Base-by-base conservation (phyloP, 2,329 filamentous ascomycete genomes). In the Ophiostoma piceae region DNA sequence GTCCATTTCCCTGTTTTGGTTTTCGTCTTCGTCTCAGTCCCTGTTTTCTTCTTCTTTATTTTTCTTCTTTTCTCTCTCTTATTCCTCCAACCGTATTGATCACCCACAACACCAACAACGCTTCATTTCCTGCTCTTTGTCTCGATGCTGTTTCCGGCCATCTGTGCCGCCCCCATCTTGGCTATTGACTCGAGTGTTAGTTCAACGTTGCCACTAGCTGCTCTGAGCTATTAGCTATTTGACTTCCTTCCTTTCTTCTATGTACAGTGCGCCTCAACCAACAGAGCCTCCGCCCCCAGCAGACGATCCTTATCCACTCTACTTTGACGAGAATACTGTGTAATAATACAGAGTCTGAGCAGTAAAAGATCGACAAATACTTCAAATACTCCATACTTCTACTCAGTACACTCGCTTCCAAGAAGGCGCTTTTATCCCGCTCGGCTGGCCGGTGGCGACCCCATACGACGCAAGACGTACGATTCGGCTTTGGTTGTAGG, bases 41-140 rank as follows among this genome's bases (percentile, higher is more conserved):
- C 57, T 62, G 26, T 32, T 60, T 26, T 62, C 26, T 11, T 26
- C 26, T 22, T n/a, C 32, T 11, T 29, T 14, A 9, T 29, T 29
- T 14, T 8, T 29, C 54, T 60, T 22, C 35, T 35, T 8, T 35
- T 35, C 35, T 35, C 35, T 35, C 35, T 6, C 3, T n/a, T 29
- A 29, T 2, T 2, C 1, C 26, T 29, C 26, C 26, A 29, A 29
- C 26, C n/a, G n/a, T 29, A 62, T 16, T 62, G 57, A 22, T 32
- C 54, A 60, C 54, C 26, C 54, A 26, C 19, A 47, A 47, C 43
- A 47, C 16, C 43, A 47, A 47, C 43, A n/a, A 4, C 19, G n/a
- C 60, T 35, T 29, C 26, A 64, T 14, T 64, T 64, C 60, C 29
- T 14, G 32, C 19, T 32, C 60, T 64, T 64, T 64, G 60, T 64